Evolutionary conservation across 2,329 filamentous ascomycete species (phyloP).

Genomic region (Colletotrichum simmondsii): DNA sequence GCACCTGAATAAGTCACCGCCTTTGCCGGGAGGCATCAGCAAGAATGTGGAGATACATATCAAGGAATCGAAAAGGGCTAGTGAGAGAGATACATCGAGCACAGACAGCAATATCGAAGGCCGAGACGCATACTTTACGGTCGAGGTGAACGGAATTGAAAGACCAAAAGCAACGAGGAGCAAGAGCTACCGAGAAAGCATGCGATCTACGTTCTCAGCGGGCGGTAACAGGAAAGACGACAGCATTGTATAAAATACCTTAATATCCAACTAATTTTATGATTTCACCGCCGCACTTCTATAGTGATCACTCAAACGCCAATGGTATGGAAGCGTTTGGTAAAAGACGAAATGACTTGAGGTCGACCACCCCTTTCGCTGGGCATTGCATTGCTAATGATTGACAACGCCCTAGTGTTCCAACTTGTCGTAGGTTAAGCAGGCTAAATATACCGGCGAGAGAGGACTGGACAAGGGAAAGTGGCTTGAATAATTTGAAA

Average conservation of each 20-base stretch:
- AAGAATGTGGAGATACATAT: slow-evolving; percentile 28
- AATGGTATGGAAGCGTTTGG: background rate
- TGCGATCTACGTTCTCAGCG: background rate
- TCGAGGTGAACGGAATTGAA: background rate
- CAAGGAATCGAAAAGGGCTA: slow-evolving; percentile 11
- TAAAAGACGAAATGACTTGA: too few relatives aligned
- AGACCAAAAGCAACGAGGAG: background rate
- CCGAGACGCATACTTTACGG: slow-evolving; percentile 2
- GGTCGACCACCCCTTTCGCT: too few relatives aligned
- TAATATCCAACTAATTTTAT: background rate
- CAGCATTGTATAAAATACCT: background rate
- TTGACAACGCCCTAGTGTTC: too few relatives aligned
- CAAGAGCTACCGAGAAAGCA: background rate
- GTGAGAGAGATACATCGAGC: background rate
- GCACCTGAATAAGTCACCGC: slow-evolving; percentile 9
- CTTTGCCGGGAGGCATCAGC: slow-evolving; percentile 12
- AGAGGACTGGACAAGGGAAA: too few relatives aligned
- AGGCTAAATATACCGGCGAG: too few relatives aligned
- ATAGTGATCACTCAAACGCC: background rate
- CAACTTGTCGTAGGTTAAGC: too few relatives aligned
- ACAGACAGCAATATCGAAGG: slow-evolving; percentile 7
- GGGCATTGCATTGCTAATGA: too few relatives aligned
- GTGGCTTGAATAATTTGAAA: too few relatives aligned
- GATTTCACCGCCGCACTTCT: background rate
- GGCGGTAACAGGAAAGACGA: background rate